phyloP scores from a whole-genome alignment of 139 green algal species.

The Coelastrella sp. region DNA sequence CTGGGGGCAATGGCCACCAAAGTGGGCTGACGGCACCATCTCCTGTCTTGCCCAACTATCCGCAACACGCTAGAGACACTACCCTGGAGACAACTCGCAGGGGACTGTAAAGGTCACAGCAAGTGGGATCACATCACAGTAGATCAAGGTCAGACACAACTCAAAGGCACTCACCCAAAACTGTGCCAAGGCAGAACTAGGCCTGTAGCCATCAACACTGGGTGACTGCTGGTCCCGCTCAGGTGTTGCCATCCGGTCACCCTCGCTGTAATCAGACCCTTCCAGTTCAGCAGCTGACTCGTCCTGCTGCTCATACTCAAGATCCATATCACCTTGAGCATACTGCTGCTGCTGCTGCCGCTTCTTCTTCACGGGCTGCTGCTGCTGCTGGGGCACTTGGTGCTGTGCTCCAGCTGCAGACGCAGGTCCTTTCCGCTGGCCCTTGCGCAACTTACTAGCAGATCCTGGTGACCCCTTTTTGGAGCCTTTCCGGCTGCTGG shows the following conservation, averaged over 20 bases:
- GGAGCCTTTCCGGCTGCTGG: not conserved
- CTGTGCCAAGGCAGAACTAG: not conserved
- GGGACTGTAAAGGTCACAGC: no score
- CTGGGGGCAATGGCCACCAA: no score
- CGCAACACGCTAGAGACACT: no score
- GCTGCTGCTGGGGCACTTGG: not conserved
- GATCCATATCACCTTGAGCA: not conserved
- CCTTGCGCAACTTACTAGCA: not conserved
- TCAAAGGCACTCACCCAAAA: conserved; percentile 5
- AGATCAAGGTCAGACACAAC: not conserved
- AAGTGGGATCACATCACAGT: not conserved
- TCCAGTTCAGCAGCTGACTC: not conserved
- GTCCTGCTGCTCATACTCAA: not conserved
- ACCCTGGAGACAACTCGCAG: no score
- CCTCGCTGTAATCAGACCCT: not conserved
- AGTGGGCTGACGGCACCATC: no score
- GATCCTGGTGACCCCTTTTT: not conserved
- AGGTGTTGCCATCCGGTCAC: not conserved
- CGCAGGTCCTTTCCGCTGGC: not conserved
- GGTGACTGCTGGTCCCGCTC: not conserved
- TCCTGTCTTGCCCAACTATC: no score
- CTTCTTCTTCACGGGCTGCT: not conserved
- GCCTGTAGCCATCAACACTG: not conserved
- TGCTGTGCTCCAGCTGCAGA: not conserved
- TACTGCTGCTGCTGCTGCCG: not conserved